A percentile compares a stretch with the other conserved stretches of the same genome.
Evolutionary conservation across 1,284 basidiomycete species (phyloP).

Genomic region (Schizopora paradoxa): DNA sequence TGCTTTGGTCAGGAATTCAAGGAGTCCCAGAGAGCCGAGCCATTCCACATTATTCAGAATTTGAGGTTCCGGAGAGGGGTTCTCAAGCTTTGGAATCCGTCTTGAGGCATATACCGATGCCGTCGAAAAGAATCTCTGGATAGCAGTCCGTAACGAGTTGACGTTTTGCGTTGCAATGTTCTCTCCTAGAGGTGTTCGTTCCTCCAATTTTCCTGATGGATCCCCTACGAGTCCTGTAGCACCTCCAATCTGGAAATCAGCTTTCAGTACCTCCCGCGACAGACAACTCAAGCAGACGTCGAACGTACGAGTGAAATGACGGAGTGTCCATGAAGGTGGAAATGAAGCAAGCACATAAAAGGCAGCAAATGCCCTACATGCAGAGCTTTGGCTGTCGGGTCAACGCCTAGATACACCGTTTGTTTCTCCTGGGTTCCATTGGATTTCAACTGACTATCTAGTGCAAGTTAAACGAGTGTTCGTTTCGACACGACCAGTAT

Average conservation of each 20-base stretch:
- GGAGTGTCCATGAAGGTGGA: conserved; percentile 77
- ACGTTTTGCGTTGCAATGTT: conserved; percentile 66
- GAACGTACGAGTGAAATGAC: conserved; percentile 75
- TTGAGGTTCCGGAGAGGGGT: conserved; percentile 28
- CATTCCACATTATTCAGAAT: conserved; percentile 86
- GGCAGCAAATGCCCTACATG: conserved; percentile 95
- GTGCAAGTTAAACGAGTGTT: no score
- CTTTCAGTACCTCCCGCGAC: not conserved
- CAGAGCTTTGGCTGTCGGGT: conserved; percentile 85
- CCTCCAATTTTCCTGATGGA: conserved; percentile 84
- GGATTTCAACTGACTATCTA: no score
- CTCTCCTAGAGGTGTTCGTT: conserved; percentile 67
- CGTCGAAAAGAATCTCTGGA: conserved; percentile 68
- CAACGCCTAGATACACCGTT: conserved; percentile 87
- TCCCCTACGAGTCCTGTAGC: conserved; percentile 97
- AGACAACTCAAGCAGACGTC: not conserved
- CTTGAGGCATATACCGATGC: conserved; percentile 58
- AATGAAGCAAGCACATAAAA: conserved; percentile 82
- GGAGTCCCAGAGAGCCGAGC: conserved; percentile 67
- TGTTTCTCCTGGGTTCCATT: no score
- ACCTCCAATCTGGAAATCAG: conserved; percentile 75
- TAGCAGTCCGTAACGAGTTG: conserved; percentile 54
- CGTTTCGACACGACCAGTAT: no score
- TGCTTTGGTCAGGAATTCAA: conserved; percentile 82
- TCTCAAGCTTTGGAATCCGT: conserved; percentile 23